Conservation (phyloP, 257 asterid genomes). For the Solanum peruvianum region DNA sequence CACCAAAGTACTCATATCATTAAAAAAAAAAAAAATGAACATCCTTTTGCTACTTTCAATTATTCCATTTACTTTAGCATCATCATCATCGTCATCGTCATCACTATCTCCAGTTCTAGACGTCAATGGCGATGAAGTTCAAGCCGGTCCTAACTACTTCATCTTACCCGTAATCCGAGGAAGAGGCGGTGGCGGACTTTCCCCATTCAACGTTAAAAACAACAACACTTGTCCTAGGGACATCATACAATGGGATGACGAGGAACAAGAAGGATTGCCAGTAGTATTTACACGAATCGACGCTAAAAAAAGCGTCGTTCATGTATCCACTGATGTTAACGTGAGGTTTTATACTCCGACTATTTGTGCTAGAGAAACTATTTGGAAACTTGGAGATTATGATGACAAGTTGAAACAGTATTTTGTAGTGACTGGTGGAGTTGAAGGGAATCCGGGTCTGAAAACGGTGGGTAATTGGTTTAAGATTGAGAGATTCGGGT, state of each 20-base stretch:
- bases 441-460: not conserved
- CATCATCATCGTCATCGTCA: not conserved
- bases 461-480: not conserved
- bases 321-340: not conserved
- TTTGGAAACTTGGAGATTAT: not conserved
- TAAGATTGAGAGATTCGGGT: constrained; percentile 5
- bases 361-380: not conserved
- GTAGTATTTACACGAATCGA: not conserved
- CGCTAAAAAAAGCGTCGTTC: not conserved
- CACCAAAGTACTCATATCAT: not conserved
- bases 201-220: not conserved
- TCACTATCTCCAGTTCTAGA: not conserved
- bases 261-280: constrained; percentile 2
- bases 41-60: not conserved
- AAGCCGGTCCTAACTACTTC: not conserved
- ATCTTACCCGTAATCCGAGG: not conserved
- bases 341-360: constrained; percentile 2
- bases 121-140: not conserved
- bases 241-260: not conserved
- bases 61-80: not conserved
- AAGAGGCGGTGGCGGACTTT: not conserved
- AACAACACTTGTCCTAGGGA: not conserved
- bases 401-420: not conserved
- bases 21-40: not conserved
- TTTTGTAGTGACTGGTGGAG: not conserved